phyloP scores from a whole-genome alignment of 805 yeast genomes.

The Lipomyces starkeyi region DNA sequence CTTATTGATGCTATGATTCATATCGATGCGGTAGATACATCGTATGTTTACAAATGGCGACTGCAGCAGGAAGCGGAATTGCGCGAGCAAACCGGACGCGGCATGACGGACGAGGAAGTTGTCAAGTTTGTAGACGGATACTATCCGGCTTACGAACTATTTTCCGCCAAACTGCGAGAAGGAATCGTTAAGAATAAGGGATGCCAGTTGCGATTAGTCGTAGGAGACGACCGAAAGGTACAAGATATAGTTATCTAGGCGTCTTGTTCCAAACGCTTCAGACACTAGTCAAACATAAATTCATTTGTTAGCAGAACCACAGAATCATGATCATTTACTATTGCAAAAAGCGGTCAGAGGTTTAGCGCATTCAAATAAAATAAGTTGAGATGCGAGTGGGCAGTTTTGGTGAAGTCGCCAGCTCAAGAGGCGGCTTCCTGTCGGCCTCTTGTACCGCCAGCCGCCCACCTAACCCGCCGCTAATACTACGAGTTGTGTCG shows the following conservation, averaged over 20 bases:
- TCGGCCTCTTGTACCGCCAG: no score
- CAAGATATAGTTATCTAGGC: neutral
- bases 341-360: no score
- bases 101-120: slow-evolving; percentile 82
- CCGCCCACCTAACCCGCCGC: no score
- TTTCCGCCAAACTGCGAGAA: slow-evolving; percentile 54
- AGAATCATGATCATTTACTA: no score
- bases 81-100: slow-evolving; percentile 56
- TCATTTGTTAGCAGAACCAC: neutral
- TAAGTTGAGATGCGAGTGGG: no score
- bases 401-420: no score
- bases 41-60: slow-evolving; percentile 80
- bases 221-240: slow-evolving; percentile 12
- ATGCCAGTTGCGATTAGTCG: slow-evolving; percentile 24
- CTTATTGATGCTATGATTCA: slow-evolving; percentile 65
- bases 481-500: no score
- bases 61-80: slow-evolving; percentile 70
- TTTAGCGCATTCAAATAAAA: no score
- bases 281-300: neutral
- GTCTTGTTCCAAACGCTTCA: neutral
- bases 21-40: slow-evolving; percentile 63
- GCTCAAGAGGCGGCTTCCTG: no score
- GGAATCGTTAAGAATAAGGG: slow-evolving; percentile 44
- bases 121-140: slow-evolving; percentile 74
- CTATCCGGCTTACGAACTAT: slow-evolving; percentile 82